phyloP scores from a whole-genome alignment of 192 early-diverging fungal species.

The Geranomyces variabilis region DNA sequence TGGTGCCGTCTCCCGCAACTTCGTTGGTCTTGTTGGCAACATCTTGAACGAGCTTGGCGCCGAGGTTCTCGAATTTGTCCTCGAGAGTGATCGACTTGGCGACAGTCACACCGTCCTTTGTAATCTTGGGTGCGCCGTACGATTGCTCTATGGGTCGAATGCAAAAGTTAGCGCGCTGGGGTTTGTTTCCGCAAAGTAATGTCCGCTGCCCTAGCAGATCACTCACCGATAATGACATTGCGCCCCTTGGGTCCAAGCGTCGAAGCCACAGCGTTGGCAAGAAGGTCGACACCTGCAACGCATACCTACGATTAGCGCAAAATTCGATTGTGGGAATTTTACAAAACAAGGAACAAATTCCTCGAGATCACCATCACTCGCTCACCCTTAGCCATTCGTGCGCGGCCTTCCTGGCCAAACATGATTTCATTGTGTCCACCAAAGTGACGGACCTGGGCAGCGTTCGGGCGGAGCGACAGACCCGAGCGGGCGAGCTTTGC shows the following conservation, averaged over 20 bases:
- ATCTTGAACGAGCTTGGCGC: constrained; percentile 97
- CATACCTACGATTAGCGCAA: too few relatives aligned
- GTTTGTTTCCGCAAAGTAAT: neutral
- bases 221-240: constrained; percentile 89
- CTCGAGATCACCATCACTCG: too few relatives aligned
- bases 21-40: constrained; percentile 99
- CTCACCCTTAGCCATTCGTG: constrained; percentile 69
- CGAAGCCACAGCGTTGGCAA: constrained; percentile 97
- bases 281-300: constrained; percentile 94
- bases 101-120: constrained; percentile 99
- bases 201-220: neutral
- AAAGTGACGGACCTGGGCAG: constrained; percentile 23
- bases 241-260: constrained; percentile 99
- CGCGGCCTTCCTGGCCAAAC: constrained; percentile 96
- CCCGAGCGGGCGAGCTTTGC: constrained; percentile 16
- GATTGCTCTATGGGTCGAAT: constrained; percentile 85
- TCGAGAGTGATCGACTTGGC: constrained; percentile 96
- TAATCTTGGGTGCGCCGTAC: constrained; percentile 98
- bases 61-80: constrained; percentile 99
- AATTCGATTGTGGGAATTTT: too few relatives aligned
- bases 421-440: constrained; percentile 89
- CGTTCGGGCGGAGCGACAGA: constrained; percentile 14
- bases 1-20: constrained; percentile 98
- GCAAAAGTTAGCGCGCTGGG: too few relatives aligned
- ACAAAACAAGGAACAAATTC: too few relatives aligned